A percentile compares a stretch with the other conserved stretches of the same genome.
phyloP scores from a whole-genome alignment of 768 basidiomycete species.

The Megacollybia marginata region DNA sequence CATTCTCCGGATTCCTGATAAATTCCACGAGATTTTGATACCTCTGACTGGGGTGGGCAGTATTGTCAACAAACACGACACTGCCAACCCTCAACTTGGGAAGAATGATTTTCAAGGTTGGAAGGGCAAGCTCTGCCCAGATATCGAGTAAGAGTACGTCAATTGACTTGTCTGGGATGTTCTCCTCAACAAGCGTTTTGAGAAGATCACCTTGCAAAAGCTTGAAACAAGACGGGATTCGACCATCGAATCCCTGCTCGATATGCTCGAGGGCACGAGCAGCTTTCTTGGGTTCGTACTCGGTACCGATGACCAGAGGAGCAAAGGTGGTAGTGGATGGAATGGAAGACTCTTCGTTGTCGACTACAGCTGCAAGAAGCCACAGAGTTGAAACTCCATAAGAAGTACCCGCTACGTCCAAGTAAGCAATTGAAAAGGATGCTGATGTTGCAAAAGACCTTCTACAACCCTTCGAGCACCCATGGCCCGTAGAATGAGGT shows the following conservation, averaged over 20 bases:
- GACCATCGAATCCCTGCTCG: background rate
- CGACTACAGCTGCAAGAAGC: slow-evolving; percentile 2
- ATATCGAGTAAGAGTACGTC: slow-evolving; percentile 6
- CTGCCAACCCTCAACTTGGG: background rate
- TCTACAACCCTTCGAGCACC: slow-evolving; percentile 5
- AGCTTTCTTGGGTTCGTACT: slow-evolving; percentile 4
- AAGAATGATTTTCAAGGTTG: slow-evolving; percentile 4
- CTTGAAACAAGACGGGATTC: background rate
- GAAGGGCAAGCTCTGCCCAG: slow-evolving; percentile 5
- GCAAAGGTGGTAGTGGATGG: background rate
- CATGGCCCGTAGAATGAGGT: slow-evolving; percentile 4
- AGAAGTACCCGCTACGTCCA: slow-evolving; percentile 2
- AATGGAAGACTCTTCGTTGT: slow-evolving; percentile 1
- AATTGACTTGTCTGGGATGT: background rate
- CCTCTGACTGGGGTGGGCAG: no score
- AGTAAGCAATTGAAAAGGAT: no score
- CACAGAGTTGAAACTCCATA: slow-evolving; percentile 5
- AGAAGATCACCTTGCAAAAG: slow-evolving; percentile 4
- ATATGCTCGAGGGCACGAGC: slow-evolving; percentile 1
- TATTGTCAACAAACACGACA: no score
- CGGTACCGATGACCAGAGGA: slow-evolving; percentile 6
- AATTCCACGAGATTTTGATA: no score
- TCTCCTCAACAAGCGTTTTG: background rate
- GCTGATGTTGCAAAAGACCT: background rate
- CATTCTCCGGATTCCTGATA: no score